Base-by-base conservation (phyloP, 805 yeast species). In the Sporopachydermia lactativora region DNA sequence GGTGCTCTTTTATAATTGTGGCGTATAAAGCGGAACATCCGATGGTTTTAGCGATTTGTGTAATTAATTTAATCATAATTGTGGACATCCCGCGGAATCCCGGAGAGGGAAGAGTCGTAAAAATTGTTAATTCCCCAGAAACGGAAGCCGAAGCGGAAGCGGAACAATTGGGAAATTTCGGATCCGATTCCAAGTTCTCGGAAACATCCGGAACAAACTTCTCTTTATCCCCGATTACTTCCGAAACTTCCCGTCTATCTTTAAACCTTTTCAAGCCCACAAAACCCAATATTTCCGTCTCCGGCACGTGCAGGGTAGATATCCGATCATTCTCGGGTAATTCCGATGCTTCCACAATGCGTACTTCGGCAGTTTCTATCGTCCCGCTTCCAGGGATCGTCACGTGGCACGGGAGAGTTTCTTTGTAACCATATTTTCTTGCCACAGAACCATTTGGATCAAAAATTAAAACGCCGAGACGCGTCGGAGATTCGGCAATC, bases 1-100 rank as follows among this genome's bases (percentile, higher is more conserved):
- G 48, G 53, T 75, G 82, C 42, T 71, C 73, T 11, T 58, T 58
- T 17, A 75, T 66, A 16, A 66, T 73, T 19, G 59, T 60, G 1
- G 70, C 70, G 31, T 24, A 24, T 24, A 24, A n/a, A n/a, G 8
- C 31, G 8, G 13, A 8, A n/a, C 8, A 24, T 24, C 31, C 31
- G 8, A 24, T 8, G 31, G 13, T 24, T 24, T n/a, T 24, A n/a
- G 31, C 31, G n/a, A 24, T 24, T n/a, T 8, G 8, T 24, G 8
- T 24, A 24, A 24, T n/a, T 8, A n/a, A 8, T 8, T 24, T n/a
- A n/a, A 24, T n/a, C 31, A 24, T 8, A 24, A 24, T 24, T 8
- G n/a, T n/a, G 8, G 31, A 24, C n/a, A 24, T n/a, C 31, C 31
- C 31, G 8, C n/a, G 8, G n/a, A 8, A 24, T 24, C 31, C 31